Evolutionary conservation across 768 basidiomycete genomes (phyloP).

Genomic region (Botryobasidium botryosum): DNA sequence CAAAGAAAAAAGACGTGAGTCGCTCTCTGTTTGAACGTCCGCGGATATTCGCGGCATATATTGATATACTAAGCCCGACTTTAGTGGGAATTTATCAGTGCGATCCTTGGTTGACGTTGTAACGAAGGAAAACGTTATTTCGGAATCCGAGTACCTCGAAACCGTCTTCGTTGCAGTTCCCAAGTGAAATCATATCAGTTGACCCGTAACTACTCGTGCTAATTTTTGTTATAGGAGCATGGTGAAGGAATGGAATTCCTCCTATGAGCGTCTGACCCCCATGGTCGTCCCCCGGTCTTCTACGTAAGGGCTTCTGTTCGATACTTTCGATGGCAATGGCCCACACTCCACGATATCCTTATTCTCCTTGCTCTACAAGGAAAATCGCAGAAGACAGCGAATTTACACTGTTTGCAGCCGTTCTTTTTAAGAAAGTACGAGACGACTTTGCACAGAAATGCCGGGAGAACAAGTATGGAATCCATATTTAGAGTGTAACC

Average conservation of each 20-base stretch:
- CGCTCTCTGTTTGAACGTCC: conserved; percentile 1
- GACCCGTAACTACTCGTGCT: neutral
- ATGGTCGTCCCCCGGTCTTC: conserved; percentile 94
- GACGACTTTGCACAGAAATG: conserved; percentile 91
- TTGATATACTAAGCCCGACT: neutral
- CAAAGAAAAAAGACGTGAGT: conserved; percentile 84
- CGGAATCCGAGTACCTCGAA: conserved; percentile 87
- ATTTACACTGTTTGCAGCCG: conserved; percentile 67
- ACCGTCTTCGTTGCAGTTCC: conserved; percentile 87
- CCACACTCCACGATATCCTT: neutral
- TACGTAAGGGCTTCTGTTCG: conserved; percentile 45
- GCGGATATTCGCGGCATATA: conserved; percentile 3
- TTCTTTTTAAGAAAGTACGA: conserved; percentile 77
- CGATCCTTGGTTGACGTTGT: conserved; percentile 77
- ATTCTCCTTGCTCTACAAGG: conserved; percentile 24
- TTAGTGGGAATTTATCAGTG: conserved; percentile 87
- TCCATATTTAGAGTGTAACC: neutral
- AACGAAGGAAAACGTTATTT: conserved; percentile 59
- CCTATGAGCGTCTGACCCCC: conserved; percentile 70
- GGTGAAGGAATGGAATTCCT: conserved; percentile 73
- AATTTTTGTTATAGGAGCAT: conserved; percentile 35
- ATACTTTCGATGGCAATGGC: too few species aligned
- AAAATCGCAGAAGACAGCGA: conserved; percentile 74
- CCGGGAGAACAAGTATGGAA: conserved; percentile 75
- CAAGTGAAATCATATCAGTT: conserved; percentile 37